phyloP scores from a whole-genome alignment of 352 stramenopile genomes.

The Phytophthora sp. region DNA sequence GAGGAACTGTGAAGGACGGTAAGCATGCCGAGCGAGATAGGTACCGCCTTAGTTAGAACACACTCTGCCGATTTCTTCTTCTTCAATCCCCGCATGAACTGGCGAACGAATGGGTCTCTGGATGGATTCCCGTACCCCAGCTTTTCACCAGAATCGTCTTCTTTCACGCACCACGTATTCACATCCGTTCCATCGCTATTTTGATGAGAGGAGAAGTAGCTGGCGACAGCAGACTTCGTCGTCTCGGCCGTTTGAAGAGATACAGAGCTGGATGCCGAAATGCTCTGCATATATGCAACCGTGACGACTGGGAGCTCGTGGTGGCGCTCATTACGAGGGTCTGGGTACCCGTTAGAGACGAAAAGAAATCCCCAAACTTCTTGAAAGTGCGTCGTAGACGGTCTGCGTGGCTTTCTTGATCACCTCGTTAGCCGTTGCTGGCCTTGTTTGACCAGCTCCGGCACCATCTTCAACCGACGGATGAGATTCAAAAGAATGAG shows the following conservation, averaged over 20 bases:
- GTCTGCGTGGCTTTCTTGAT: constrained; percentile 16
- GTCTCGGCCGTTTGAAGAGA: constrained; percentile 17
- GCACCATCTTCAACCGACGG: too few species aligned
- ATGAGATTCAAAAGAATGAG: too few species aligned
- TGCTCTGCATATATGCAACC: constrained; percentile 11
- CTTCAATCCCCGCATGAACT: constrained; percentile 9
- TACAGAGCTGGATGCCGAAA: constrained; percentile 7
- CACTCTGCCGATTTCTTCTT: constrained; percentile 8
- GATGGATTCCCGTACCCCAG: constrained; percentile 7
- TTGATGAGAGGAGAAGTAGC: constrained; percentile 7
- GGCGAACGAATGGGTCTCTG: background rate
- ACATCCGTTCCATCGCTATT: constrained; percentile 14
- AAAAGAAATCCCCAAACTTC: constrained; percentile 12
- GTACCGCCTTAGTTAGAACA: background rate
- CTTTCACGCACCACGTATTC: background rate
- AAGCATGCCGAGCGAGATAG: constrained; percentile 4
- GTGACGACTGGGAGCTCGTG: constrained; percentile 12
- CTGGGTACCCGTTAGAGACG: background rate
- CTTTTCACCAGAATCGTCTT: constrained; percentile 2
- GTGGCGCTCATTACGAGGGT: constrained; percentile 4
- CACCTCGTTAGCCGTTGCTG: background rate
- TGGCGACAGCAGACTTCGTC: constrained; percentile 13
- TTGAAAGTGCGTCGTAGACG: constrained; percentile 20
- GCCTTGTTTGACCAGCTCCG: background rate
- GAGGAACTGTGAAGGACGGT: constrained; percentile 2